Evolutionary conservation across 768 basidiomycete genomes (phyloP).

Genomic region (Termitomyces eurrhizus): DNA sequence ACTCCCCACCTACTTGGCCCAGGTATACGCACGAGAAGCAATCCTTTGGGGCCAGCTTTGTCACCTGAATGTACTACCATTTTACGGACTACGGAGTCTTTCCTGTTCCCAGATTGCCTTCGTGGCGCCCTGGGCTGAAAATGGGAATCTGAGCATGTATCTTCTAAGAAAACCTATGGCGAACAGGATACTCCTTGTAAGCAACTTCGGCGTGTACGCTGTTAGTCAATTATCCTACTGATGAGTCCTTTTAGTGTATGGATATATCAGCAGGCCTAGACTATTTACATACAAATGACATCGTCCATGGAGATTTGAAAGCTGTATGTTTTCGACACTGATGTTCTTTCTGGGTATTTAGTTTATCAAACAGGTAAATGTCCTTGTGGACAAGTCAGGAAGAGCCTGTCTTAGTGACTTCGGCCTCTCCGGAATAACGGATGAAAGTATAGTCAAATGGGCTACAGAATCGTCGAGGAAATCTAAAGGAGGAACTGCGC

Average conservation of each 20-base stretch:
- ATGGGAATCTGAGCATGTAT: conserved; percentile 24
- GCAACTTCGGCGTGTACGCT: background rate
- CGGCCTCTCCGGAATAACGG: conserved; percentile 21
- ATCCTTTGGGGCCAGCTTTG: conserved; percentile 26
- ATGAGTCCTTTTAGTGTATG: conserved; percentile 2
- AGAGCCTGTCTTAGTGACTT: conserved; percentile 25
- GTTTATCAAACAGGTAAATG: conserved; percentile 16
- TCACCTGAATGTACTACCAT: conserved; percentile 27
- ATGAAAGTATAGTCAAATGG: conserved; percentile 16
- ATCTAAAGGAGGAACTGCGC: conserved; percentile 17
- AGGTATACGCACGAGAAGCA: conserved; percentile 14
- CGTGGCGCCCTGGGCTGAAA: conserved; percentile 27
- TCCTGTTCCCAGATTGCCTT: conserved; percentile 20
- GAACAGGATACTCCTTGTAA: conserved; percentile 27
- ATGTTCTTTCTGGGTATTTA: background rate
- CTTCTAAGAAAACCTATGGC: conserved; percentile 20
- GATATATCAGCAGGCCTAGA: conserved; percentile 23
- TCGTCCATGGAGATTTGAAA: conserved; percentile 10
- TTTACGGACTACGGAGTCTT: conserved; percentile 22
- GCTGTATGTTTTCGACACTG: conserved; percentile 9
- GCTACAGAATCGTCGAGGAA: conserved; percentile 13
- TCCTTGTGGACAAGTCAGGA: conserved; percentile 21
- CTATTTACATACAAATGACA: conserved; percentile 5
- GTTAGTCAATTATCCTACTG: no score
- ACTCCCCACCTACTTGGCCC: background rate